Conservation (phyloP, 1,284 basidiomycete species). For the Sporisorium iseilematis-ciliati region DNA sequence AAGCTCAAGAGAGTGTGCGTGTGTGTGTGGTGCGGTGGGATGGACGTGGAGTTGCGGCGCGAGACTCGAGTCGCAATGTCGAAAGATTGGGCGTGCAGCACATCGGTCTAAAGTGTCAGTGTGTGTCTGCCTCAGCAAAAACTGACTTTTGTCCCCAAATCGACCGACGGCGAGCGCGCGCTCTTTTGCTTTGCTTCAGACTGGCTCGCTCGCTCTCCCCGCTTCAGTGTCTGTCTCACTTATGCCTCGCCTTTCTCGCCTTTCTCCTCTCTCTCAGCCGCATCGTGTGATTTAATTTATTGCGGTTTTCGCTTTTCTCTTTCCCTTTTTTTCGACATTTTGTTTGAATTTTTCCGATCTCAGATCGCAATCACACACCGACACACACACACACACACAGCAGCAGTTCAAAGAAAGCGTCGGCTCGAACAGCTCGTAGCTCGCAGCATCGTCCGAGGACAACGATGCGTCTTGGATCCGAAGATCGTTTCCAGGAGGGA, state of each 20-base stretch:
- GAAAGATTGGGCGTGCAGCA: slow-evolving; percentile 1
- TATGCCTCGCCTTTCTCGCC: neutral
- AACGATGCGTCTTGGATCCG: no score
- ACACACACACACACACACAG: neutral
- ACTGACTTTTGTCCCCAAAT: slow-evolving; percentile 1
- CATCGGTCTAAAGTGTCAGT: neutral
- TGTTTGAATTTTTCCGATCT: slow-evolving; percentile 7
- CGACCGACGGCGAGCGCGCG: slow-evolving; percentile 11
- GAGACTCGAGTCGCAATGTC: slow-evolving; percentile 1
- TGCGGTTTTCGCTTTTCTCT: neutral
- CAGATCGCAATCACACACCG: neutral
- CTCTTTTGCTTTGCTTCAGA: no score
- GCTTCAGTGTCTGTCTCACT: slow-evolving; percentile 4
- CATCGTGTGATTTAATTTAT: neutral
- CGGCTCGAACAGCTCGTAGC: no score
- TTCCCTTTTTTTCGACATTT: neutral
- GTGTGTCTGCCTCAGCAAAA: slow-evolving; percentile 5
- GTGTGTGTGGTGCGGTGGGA: slow-evolving; percentile 3
- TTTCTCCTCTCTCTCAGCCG: neutral
- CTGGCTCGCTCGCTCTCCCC: neutral
- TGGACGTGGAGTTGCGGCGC: slow-evolving; percentile 22
- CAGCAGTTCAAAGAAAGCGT: neutral
- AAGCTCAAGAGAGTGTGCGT: neutral
- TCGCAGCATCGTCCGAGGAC: no score
- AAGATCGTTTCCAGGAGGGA: neutral